These are phyloP conservation scores for Kluyveromyces dobzhanskii DNA, from an alignment of 805 yeast species.

Conservation along the genomic window DNA sequence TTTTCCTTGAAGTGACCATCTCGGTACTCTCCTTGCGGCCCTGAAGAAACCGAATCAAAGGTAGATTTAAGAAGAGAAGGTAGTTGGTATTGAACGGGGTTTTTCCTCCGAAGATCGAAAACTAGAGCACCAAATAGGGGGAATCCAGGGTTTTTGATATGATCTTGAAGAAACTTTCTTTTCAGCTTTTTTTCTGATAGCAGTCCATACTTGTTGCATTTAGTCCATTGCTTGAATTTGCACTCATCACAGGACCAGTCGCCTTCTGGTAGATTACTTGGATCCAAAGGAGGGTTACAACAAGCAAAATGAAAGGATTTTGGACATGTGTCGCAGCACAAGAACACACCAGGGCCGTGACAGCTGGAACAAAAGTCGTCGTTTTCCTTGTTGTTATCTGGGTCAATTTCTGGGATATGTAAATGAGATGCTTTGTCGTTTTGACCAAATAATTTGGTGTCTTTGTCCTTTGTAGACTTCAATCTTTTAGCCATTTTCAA, in stretches of 20 bases:
- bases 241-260: slow-evolving; percentile 88
- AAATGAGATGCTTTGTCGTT: slow-evolving; percentile 13
- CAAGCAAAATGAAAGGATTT: slow-evolving; percentile 87
- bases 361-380: slow-evolving; percentile 91
- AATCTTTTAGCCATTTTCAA: slow-evolving; percentile 13
- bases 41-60: slow-evolving; percentile 64
- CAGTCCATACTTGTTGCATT: slow-evolving; percentile 11
- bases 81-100: slow-evolving; percentile 58
- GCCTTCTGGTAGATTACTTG: slow-evolving; percentile 68
- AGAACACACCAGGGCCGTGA: slow-evolving; percentile 78
- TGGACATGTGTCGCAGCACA: slow-evolving; percentile 94
- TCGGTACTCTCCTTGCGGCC: slow-evolving; percentile 62
- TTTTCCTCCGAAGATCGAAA: slow-evolving; percentile 46
- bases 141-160: slow-evolving; percentile 8
- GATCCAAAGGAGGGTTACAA: slow-evolving; percentile 82
- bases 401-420: slow-evolving; percentile 17
- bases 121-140: slow-evolving; percentile 49
- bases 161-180: slow-evolving; percentile 12
- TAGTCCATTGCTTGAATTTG: slow-evolving; percentile 32
- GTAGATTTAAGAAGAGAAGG: slow-evolving; percentile 64
- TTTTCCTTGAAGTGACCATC: slow-evolving; percentile 43
- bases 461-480: slow-evolving; percentile 9
- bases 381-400: slow-evolving; percentile 39
- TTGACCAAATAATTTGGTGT: slow-evolving; percentile 39
- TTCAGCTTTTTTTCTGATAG: slow-evolving; percentile 17